Base-by-base conservation (phyloP, 805 yeast genomes). In the Wickerhamomyces subpelliculosus region DNA sequence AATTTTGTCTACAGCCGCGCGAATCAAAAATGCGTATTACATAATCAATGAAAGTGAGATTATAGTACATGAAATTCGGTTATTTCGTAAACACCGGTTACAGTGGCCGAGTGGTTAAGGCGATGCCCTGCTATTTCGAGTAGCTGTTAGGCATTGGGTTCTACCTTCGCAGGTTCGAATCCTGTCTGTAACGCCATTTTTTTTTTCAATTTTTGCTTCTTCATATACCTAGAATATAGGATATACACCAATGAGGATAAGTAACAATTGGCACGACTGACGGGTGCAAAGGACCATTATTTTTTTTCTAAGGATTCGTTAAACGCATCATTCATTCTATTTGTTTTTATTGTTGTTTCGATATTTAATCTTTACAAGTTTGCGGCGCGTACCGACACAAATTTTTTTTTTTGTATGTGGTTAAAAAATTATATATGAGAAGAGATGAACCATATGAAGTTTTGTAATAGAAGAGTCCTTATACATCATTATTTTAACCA, bases 151-250 rank as follows among this genome's bases (percentile, higher is more conserved):
- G 86, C 84, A 77, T 78, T 80, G 85, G 82, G 86, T 77, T 80
- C 70, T 80, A 78, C 86, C 82, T 76, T 80, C 96, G 95, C 95
- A 86, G 94, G 96, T 86, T 86, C 96, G 96, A 86, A 86, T 86
- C 96, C 94, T 86, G 95, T 85, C 94, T 83, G 94, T 86, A 84
- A 84, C 96, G 95, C 51, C 58, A 62, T 74, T 68, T 75, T 75
- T 73, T 61, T 49, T 24, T 21, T 17, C 13, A 6, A 8, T 6
- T 16, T 17, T 28, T 28, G 20, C 13, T 28, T 11, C 17, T 28
- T 26, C 18, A 13, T 6, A 13, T 13, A n/a, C 13, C 14, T 13
- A 8, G 13, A 5, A 13, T 26, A 26, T 13, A 8, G 27, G 27
- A 10, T 10, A 10, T 8, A 9, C 27, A 8, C 8, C n/a, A 24